Percentiles rank a stretch among this genome's conserved stretches.
Evolutionary conservation across 1,284 basidiomycete genomes (phyloP).

Genomic region (Apiotrichum laibachii): DNA sequence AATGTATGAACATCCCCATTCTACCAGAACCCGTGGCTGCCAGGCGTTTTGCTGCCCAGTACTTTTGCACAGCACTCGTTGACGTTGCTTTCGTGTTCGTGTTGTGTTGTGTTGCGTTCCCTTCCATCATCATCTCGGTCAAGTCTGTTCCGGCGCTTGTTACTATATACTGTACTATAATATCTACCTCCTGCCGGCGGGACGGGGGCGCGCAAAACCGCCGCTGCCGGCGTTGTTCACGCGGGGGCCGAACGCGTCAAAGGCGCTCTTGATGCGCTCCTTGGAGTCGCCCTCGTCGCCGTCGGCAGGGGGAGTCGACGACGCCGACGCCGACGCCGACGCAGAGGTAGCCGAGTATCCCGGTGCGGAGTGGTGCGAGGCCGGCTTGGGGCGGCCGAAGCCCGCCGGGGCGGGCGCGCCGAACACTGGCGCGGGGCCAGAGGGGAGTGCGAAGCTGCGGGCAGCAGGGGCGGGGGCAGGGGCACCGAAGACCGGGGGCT

Average conservation of each 20-base stretch:
- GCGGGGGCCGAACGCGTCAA: conserved; percentile 50
- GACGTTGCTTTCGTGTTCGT: neutral
- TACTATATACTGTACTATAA: neutral
- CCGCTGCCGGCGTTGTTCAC: conserved; percentile 31
- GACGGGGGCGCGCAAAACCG: conserved; percentile 46
- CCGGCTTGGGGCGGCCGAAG: conserved; percentile 11
- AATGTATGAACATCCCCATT: conserved; percentile 21
- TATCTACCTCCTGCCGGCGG: conserved; percentile 40
- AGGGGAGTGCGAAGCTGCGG: conserved; percentile 29
- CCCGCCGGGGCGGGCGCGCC: conserved; percentile 18
- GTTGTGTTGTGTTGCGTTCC: no score
- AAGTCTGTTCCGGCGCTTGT: no score
- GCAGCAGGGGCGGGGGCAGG: conserved; percentile 24
- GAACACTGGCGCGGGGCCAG: conserved; percentile 20
- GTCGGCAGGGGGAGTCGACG: conserved; percentile 11
- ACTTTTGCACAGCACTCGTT: no score
- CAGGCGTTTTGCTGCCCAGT: neutral
- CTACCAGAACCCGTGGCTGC: neutral
- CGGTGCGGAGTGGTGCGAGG: neutral
- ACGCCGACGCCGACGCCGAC: conserved; percentile 16
- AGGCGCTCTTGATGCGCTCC: conserved; percentile 42
- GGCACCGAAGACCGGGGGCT: conserved; percentile 17
- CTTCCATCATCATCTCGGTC: no score
- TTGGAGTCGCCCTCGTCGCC: conserved; percentile 42
- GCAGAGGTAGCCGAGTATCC: conserved; percentile 26